Evolutionary conservation across 371 early-diverging fungal species (phyloP), one percentile per base, ranked within the genome.

Genomic region (Zychaea mexicana): DNA sequence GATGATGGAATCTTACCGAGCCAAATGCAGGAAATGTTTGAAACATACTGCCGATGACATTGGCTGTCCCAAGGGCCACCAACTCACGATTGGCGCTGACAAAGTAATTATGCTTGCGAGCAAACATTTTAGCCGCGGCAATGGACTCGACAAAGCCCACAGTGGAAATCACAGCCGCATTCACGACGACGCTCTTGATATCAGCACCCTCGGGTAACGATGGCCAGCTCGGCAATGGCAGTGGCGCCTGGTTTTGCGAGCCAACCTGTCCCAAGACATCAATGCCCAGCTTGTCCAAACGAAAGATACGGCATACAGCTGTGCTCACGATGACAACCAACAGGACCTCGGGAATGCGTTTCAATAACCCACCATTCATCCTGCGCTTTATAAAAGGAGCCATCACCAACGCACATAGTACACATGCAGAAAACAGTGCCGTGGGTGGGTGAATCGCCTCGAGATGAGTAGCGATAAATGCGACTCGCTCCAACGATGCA

Each of bases 71-170:
- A 24, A 95, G 67, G 2, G 96, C 97, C n/a, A 96, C 93, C 31
- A 97, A 80, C 71, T 97, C 97, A 15, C 95, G 90, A 69, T 96
- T 96, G 2, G 93, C 89, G 4, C 91, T 90, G 24, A 95, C 89
- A n/a, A 89, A 74, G 63, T 96, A 94, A 73, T 91, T 86, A 74
- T 94, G 89, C 61, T 90, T 86, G 39, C 86, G 83, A 0, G 94
- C 93, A 70, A 92, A 96, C 28, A 91, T 86, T 65, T 96, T 93
- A 4, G 93, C 88, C 7, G 92, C 90, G 12, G 89, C 92, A 58
- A 95, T 89, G 24, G 92, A 88, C 74, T 96, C 96, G 22, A 97
- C 94, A 70, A 96, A 95, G 0, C 96, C 97, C 59, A 96, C 91
- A 67, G 91, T 86, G 32, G 94, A 86, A 42, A 95, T 92, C 10